Base-by-base conservation (phyloP, 148 eudicot genomes). In the Silene latifolia region DNA sequence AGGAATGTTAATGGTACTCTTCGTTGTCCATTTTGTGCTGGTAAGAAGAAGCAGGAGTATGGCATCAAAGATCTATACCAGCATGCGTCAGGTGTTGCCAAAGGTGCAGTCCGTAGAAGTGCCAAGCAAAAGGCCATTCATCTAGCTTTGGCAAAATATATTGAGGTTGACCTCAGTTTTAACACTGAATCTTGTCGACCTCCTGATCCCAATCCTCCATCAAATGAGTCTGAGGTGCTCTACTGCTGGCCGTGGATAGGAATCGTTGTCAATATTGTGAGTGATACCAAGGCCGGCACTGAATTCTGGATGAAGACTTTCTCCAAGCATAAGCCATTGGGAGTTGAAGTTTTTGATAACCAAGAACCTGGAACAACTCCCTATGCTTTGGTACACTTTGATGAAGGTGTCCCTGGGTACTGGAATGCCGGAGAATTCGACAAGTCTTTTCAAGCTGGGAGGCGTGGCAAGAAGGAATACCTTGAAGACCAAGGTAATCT, bases 31-130 rank as follows among this genome's bases (percentile, higher is more conserved):
- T 92, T 87, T 46, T 92, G 98, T 80, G 86, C 89, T 0, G 97
- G 98, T 10, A 95, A 92, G 82, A 95, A 95, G 81, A 95, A 95
- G 78, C 98, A 88, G 68, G 96, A 95, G 27, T 95, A 88, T 74
- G 89, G 81, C 56, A 86, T 83, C 73, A 95, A 92, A 66, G 97
- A 92, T 65, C 89, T 90, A 11, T 80, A 80, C 39, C 97, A 87
- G 74, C 97, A 92, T 82, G 92, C 97, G 14, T 84, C 87, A 1
- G 97, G 91, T 14, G 89, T 90, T 24, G 87, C 86, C 23, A 86
- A 88, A 84, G 92, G 92, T 32, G 87, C 93, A 6, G 76, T 88
- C 19, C 87, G 80, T 60, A 82, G 93, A 53, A 90, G 84, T 17
- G 84, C 89, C 3, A 90, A 85, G 72, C 91, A 90, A 21, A 92